phyloP scores from a whole-genome alignment of 306 rosid species.

The Mimosa bimucronata region DNA sequence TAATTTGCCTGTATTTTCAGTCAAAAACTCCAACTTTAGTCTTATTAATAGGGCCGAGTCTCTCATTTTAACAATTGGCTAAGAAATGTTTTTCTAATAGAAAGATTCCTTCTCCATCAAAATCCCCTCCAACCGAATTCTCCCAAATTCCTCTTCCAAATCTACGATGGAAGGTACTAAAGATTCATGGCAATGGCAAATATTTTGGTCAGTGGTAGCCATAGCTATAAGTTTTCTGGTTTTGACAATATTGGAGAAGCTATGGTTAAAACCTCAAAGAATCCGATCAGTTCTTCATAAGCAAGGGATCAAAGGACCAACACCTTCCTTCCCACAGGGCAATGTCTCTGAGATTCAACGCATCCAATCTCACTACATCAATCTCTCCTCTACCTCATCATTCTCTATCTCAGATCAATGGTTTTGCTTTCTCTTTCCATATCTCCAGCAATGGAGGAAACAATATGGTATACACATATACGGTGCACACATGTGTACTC shows the following conservation, averaged over 20 bases:
- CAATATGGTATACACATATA: constrained; percentile 25
- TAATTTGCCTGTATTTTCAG: not conserved
- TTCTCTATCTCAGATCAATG: constrained; percentile 16
- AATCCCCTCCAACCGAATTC: too few relatives aligned
- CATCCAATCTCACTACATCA: not conserved
- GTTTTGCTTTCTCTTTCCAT: constrained; percentile 36
- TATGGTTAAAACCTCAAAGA: constrained; percentile 28
- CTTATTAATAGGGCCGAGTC: not conserved
- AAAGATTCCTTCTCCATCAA: not conserved
- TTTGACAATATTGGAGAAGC: not conserved
- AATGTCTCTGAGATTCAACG: constrained; percentile 29
- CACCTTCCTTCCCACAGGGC: constrained; percentile 35
- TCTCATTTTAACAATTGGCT: not conserved
- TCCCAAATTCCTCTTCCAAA: too few relatives aligned
- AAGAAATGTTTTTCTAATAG: not conserved
- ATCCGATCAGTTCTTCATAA: constrained; percentile 29
- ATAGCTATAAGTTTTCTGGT: not conserved
- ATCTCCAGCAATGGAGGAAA: constrained; percentile 40
- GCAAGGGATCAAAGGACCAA: constrained; percentile 46
- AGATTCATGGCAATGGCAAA: constrained; percentile 1
- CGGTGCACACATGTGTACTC: not conserved
- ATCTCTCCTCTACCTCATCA: not conserved
- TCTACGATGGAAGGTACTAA: not conserved
- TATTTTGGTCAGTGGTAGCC: constrained; percentile 1
- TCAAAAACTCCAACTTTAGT: not conserved